Conservation (phyloP, 2,329 filamentous ascomycete species). For the Emergomyces africanus region DNA sequence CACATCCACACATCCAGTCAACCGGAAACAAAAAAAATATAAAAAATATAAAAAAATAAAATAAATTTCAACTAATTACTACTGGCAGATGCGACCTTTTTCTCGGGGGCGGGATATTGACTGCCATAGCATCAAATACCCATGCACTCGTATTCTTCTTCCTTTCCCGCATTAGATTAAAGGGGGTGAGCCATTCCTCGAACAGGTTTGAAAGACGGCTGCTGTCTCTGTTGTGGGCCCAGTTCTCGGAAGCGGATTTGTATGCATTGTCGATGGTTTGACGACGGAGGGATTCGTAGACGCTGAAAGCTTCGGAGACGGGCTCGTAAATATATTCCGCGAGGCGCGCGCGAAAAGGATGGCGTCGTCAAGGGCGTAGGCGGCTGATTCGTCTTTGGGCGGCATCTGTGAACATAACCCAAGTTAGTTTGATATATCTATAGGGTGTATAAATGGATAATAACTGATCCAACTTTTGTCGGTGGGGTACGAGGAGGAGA, state of each 20-base stretch:
- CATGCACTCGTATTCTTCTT: constrained; percentile 19
- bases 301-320: constrained; percentile 21
- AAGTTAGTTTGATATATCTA: neutral
- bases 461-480: neutral
- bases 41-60: neutral
- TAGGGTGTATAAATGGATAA: neutral
- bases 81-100: neutral
- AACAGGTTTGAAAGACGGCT: constrained; percentile 21
- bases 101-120: constrained; percentile 16
- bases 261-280: constrained; percentile 28
- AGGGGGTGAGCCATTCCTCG: constrained; percentile 27
- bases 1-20: neutral
- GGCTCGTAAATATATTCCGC: constrained; percentile 22
- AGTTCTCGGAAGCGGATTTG: constrained; percentile 26
- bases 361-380: constrained; percentile 33
- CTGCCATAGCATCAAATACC: constrained; percentile 25
- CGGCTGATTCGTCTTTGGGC: constrained; percentile 34
- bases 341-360: constrained; percentile 30
- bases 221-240: constrained; percentile 29
- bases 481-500: neutral
- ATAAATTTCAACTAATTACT: neutral
- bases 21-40: neutral
- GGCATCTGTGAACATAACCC: constrained; percentile 28
- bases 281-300: constrained; percentile 27
- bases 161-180: constrained; percentile 19